These are phyloP conservation scores for Solanum virginianum DNA, from an alignment of 257 asterid species.

Conservation along the genomic window DNA sequence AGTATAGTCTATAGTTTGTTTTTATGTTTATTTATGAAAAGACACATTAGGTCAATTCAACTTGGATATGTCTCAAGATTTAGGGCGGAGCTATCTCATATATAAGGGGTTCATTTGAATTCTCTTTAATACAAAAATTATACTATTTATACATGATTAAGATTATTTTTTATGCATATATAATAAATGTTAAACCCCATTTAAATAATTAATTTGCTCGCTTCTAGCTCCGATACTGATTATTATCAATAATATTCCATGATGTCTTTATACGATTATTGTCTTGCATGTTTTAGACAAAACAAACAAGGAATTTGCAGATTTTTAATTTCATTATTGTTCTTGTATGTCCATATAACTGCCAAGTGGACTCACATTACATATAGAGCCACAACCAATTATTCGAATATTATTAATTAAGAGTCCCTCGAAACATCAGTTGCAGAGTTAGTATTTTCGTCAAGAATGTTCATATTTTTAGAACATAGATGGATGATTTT, in stretches of 20 bases:
- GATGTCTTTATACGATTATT: not conserved
- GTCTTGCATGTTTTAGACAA: not conserved
- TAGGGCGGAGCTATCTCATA: too few species aligned
- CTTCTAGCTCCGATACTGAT: too few species aligned
- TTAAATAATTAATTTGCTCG: too few species aligned
- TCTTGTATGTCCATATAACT: not conserved
- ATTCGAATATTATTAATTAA: not conserved
- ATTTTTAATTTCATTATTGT: not conserved
- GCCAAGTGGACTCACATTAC: not conserved
- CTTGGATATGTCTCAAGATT: not conserved
- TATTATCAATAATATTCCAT: not conserved
- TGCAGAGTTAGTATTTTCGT: too few species aligned
- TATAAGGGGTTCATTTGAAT: too few species aligned
- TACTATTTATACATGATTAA: too few species aligned
- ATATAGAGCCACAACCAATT: not conserved
- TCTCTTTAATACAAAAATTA: too few species aligned
- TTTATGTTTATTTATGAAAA: not conserved
- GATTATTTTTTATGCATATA: too few species aligned
- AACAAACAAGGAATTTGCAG: not conserved
- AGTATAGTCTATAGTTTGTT: not conserved
- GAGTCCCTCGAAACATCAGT: too few species aligned
- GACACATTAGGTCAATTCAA: not conserved
- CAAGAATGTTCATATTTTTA: too few species aligned
- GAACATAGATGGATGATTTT: too few species aligned
- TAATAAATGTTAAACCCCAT: too few species aligned